Base-by-base conservation (phyloP, 2,329 filamentous ascomycete species). In the Capronia americana region DNA sequence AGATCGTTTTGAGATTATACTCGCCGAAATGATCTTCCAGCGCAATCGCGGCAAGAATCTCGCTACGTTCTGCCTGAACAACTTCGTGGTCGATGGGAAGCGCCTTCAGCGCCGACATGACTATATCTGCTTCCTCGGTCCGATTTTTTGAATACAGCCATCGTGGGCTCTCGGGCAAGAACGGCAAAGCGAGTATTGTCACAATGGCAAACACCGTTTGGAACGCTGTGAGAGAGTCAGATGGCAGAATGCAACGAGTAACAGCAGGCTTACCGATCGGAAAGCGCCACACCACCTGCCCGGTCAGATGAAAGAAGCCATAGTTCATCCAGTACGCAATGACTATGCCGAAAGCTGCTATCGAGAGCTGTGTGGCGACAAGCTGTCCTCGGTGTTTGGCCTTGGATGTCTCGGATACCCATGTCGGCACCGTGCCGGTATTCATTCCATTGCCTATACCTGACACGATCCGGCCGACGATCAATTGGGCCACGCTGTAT, bases 271-370 rank as follows among this genome's bases (percentile, higher is more conserved):
- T 55, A 54, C 57, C 55, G 34, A 66, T 50, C 0, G 81, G 81
- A 3, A 82, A 74, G 44, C 82, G 72, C 82, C 82, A 84, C 0
- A 79, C 75, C 12, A 83, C 74, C 0, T 77, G 70, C 4, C 81
- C 80, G 2, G 69, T 72, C 1, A 79, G 70, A 68, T 82, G 86
- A 8, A 79, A 81, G 64, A 85, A 80, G 2, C 83, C 82, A 64
- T 81, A 85, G 30, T 80, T 85, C n/a, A 85, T 78, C 82, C 84
- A 86, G 54, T 85, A 84, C 7, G 79, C 80, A 2, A 86, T 59
- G 1, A 75, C 79, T 65, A 84, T 84, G 1, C 84, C 84, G 24
- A 77, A 78, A 46, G 84, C 81, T 57, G 83, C 83, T 72, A 84
- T 78, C 51, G 81, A 82, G 74, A 85, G 79, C 58, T 83, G 80